Evolutionary conservation across 768 basidiomycete genomes (phyloP).

Genomic region (Suillus clintonianus): DNA sequence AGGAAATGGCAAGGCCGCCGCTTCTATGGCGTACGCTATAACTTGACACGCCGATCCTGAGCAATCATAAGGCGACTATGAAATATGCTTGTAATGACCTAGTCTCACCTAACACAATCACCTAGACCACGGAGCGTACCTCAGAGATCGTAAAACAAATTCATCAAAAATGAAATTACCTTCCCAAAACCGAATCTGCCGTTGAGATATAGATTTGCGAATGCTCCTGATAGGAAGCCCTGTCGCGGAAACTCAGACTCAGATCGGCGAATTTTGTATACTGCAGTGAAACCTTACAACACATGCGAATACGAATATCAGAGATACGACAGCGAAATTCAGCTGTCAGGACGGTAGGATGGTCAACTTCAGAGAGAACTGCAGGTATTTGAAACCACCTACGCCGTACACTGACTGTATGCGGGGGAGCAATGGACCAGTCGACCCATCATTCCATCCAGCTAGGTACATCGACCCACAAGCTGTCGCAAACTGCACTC

Average conservation of each 20-base stretch:
- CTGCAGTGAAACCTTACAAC: conserved; percentile 30
- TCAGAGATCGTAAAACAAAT: background rate
- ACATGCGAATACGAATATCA: conserved; percentile 55
- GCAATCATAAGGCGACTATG: background rate
- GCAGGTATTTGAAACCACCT: conserved; percentile 1
- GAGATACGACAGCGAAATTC: conserved; percentile 51
- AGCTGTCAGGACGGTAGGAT: conserved; percentile 34
- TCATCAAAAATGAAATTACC: conserved; percentile 11
- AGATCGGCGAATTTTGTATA: background rate
- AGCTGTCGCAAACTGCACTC: conserved; percentile 53
- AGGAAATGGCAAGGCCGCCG: conserved; percentile 47
- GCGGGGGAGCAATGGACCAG: conserved; percentile 72
- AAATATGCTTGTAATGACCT: background rate
- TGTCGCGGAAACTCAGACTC: conserved; percentile 3
- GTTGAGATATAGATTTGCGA: conserved; percentile 30
- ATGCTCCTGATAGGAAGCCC: conserved; percentile 36
- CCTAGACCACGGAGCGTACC: conserved; percentile 7
- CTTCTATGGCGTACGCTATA: conserved; percentile 36
- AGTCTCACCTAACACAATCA: conserved; percentile 29
- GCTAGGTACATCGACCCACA: conserved; percentile 60
- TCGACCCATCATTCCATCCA: conserved; percentile 80
- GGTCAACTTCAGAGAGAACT: background rate
- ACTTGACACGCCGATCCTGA: conserved; percentile 32
- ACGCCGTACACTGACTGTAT: conserved; percentile 62
- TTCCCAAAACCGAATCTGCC: conserved; percentile 36